These are phyloP conservation scores for Alloascoidea hylecoeti DNA, from an alignment of 805 yeast species.

Conservation along the genomic window DNA sequence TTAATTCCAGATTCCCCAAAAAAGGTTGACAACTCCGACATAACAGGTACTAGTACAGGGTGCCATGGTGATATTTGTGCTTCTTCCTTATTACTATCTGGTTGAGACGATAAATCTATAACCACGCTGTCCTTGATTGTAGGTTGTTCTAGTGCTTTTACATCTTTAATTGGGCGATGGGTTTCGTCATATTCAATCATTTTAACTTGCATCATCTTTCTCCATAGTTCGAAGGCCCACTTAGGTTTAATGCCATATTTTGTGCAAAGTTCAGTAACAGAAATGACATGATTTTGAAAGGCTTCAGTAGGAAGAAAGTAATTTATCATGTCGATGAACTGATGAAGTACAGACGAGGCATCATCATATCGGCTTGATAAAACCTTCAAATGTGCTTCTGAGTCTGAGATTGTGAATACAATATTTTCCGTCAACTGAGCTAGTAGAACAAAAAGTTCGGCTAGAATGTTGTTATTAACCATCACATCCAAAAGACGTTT, in stretches of 20 bases:
- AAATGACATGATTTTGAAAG: slow-evolving; percentile 6
- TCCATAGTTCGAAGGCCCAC: slow-evolving; percentile 76
- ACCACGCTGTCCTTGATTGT: slow-evolving; percentile 49
- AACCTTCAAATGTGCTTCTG: slow-evolving; percentile 46
- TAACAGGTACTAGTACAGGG: slow-evolving; percentile 20
- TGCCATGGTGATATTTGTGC: slow-evolving; percentile 25
- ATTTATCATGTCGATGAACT: slow-evolving; percentile 43
- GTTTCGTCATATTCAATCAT: slow-evolving; percentile 25
- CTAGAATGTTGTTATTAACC: slow-evolving; percentile 22
- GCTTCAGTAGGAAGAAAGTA: slow-evolving; percentile 25
- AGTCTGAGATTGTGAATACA: slow-evolving; percentile 19
- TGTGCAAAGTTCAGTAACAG: slow-evolving; percentile 11
- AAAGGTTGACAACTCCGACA: slow-evolving; percentile 14
- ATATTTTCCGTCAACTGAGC: slow-evolving; percentile 28
- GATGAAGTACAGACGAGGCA: slow-evolving; percentile 47
- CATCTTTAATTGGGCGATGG: slow-evolving; percentile 48
- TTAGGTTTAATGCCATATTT: slow-evolving; percentile 18
- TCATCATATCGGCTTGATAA: slow-evolving; percentile 65
- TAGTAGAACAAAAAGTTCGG: slow-evolving; percentile 56
- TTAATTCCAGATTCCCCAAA: slow-evolving; percentile 14
- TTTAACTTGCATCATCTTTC: slow-evolving; percentile 30
- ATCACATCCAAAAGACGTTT: slow-evolving; percentile 32
- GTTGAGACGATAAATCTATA: slow-evolving; percentile 31
- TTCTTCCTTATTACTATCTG: slow-evolving; percentile 21
- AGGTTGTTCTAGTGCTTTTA: slow-evolving; percentile 51